Percentiles rank a stretch among this genome's conserved stretches.
Conservation (phyloP, 148 eudicot species). For the Amaranthus palmeri region DNA sequence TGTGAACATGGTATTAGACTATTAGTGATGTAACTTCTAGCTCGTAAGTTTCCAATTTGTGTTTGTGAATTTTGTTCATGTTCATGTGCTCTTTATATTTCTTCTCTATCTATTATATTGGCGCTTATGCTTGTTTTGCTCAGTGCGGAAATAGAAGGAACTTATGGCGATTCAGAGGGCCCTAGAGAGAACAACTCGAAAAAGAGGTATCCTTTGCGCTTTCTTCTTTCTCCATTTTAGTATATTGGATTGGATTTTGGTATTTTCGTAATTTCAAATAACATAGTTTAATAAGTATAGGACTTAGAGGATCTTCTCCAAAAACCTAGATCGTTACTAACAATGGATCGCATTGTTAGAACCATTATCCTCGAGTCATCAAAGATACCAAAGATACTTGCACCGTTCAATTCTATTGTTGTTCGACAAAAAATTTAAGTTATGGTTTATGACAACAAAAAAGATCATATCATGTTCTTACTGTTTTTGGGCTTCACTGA, state of each 20-base stretch:
- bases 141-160: conserved; percentile 67
- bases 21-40: too few relatives aligned
- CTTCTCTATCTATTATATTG: neutral
- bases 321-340: neutral
- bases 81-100: neutral
- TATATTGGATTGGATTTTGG: too few relatives aligned
- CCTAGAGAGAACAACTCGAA: conserved; percentile 58
- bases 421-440: neutral
- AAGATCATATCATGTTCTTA: neutral
- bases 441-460: neutral
- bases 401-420: neutral
- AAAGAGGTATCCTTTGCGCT: conserved; percentile 48
- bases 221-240: neutral
- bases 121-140: conserved; percentile 16
- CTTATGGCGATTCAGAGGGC: conserved; percentile 50
- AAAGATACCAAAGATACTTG: neutral
- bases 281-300: too few relatives aligned
- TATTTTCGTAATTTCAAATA: too few relatives aligned
- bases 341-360: neutral
- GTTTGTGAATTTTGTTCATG: neutral
- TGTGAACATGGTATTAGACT: neutral
- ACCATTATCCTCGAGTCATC: neutral
- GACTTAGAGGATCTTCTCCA: neutral
- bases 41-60: neutral
- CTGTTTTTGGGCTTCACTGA: neutral